Percentiles rank a stretch among this genome's conserved stretches.
These are phyloP conservation scores for Canavalia ensiformis DNA, from an alignment of 306 rosid genomes.

Conservation along the genomic window DNA sequence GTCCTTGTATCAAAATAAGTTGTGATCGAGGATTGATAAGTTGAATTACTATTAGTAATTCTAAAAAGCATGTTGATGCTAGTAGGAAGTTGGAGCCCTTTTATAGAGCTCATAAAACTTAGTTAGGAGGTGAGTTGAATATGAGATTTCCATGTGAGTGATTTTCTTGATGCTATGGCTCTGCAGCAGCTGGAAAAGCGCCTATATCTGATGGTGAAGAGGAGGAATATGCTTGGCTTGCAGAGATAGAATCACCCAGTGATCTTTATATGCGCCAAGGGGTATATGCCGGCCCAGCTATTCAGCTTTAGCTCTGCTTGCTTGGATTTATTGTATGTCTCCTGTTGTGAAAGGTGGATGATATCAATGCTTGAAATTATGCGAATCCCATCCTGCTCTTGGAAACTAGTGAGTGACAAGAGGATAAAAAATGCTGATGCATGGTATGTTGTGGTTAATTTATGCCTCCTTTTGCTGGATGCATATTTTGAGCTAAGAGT, in stretches of 20 bases:
- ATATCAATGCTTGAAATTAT: constrained; percentile 16
- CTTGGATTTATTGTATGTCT: neutral
- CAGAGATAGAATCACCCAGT: constrained; percentile 68
- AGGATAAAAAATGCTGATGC: constrained; percentile 29
- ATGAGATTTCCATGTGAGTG: constrained; percentile 15
- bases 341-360: constrained; percentile 23
- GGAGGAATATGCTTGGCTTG: constrained; percentile 95
- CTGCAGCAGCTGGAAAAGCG: constrained; percentile 65
- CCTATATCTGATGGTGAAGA: constrained; percentile 55
- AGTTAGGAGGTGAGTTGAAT: neutral
- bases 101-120: neutral
- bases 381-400: constrained; percentile 1
- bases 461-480: constrained; percentile 26
- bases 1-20: neutral
- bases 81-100: constrained; percentile 8
- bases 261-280: constrained; percentile 84
- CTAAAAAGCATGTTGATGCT: neutral
- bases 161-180: constrained; percentile 33
- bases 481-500: constrained; percentile 18
- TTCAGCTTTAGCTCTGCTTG: constrained; percentile 60
- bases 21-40: neutral
- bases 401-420: neutral
- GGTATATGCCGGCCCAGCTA: constrained; percentile 76
- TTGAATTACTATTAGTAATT: neutral
- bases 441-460: constrained; percentile 6